Evolutionary conservation across 148 eudicot genomes (phyloP), one percentile per base, ranked within the genome.

Genomic region (Chenopodium quinoa): DNA sequence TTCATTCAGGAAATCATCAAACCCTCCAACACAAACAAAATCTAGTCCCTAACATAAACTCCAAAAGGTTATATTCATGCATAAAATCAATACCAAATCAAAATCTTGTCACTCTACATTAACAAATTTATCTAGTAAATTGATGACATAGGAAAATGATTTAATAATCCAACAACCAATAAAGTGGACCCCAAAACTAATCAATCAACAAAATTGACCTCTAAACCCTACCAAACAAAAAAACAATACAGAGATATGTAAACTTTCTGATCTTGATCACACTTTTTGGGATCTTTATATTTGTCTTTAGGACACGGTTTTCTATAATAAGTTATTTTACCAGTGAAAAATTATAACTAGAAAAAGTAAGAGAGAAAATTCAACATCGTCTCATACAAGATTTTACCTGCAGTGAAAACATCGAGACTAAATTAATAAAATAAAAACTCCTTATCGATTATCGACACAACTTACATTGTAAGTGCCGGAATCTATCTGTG

Each of bases 381-480:
- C 14, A 48, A 10, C 54, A 48, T 48, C 54, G 54, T 11, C 54
- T 67, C 27, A n/a, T 44, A 22, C 17, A 71, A 9, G 4, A 44
- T 71, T 44, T 71, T 44, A 1, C 34, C 3, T 6, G 12, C 10
- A 34, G 14, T 11, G 7, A 46, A 56, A 56, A 4, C n/a, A 34
- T 32, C 4, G 12, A 32, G 8, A 78, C 19, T 4, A 23, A 64
- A 1, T 10, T 34, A 13, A 31, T 34, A 27, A 76, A 76, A 37
- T 4, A 5, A 37, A 6, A 12, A 25, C 31, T 4, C 4, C 27
- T 10, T 19, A 64, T 31, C 32, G 32, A 31, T 31, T 14, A 19
- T 25, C 0, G 37, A 40, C 0, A 56, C 17, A 4, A 88, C 90
- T 80, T 84, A 91, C 97, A 72, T 83, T 86, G 70, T 89, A 90